Percentiles rank a stretch among this genome's conserved stretches.
phyloP scores from a whole-genome alignment of 2,329 filamentous ascomycete species.

The Fusarium continuum region DNA sequence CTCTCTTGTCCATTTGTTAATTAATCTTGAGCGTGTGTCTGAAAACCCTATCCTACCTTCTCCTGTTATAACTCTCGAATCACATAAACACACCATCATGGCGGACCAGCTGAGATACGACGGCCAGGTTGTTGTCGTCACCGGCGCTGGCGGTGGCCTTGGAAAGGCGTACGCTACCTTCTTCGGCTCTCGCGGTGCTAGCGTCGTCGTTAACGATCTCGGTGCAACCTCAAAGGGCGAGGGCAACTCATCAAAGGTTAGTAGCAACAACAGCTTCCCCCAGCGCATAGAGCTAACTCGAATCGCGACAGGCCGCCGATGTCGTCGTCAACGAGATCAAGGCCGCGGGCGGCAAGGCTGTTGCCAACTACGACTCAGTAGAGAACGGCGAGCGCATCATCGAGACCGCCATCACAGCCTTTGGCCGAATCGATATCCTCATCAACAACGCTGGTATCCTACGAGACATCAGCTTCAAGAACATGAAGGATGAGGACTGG shows the following conservation, averaged over 20 bases:
- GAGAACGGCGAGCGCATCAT: conserved; percentile 95
- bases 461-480: conserved; percentile 96
- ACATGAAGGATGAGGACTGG: conserved; percentile 98
- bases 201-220: conserved; percentile 95
- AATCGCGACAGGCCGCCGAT: conserved; percentile 74
- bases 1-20: conserved; percentile 13
- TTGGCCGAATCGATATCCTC: conserved; percentile 89
- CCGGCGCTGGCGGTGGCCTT: conserved; percentile 81
- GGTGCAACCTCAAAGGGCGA: conserved; percentile 94
- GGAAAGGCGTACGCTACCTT: conserved; percentile 87
- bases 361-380: conserved; percentile 96
- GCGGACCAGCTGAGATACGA: conserved; percentile 78
- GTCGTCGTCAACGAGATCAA: conserved; percentile 85
- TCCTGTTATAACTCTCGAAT: conserved; percentile 14
- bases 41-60: conserved; percentile 19
- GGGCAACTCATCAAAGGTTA: conserved; percentile 84
- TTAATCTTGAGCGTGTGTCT: conserved; percentile 28
- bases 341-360: conserved; percentile 89
- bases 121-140: conserved; percentile 84
- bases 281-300: conserved; percentile 35
- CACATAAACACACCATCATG: conserved; percentile 58
- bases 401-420: conserved; percentile 81
- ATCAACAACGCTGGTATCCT: conserved; percentile 99
- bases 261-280: conserved; percentile 27
- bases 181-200: conserved; percentile 91